Evolutionary conservation across 768 basidiomycete genomes (phyloP), one percentile per base, ranked within the genome.

Genomic region (Amanita phalloides): DNA sequence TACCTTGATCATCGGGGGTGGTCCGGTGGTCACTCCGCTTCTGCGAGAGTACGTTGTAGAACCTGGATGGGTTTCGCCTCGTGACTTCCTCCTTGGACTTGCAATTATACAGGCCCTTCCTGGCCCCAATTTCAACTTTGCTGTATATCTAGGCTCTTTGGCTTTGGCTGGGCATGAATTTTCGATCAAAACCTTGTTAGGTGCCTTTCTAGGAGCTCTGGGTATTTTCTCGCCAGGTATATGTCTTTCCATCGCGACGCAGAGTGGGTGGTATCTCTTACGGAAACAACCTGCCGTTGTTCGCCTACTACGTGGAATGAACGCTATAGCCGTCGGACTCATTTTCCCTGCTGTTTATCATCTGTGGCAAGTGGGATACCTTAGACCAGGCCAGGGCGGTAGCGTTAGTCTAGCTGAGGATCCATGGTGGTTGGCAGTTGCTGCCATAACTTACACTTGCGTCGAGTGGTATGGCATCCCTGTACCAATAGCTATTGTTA

Each of bases 81-180:
- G 76, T 42, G 76, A 80, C 62, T 79, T 80, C 58, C 65, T 80
- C 21, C 64, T 78, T 28, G 76, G 77, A 6, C 66, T 78, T 26
- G 77, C 77, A 20, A 68, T 76, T 44, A 66, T 73, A 45, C 75
- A 72, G 58, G 73, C 71, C 8, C 61, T 73, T 56, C 75, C 75
- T 1, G 78, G 78, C 4, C 78, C 78, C 21, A 77, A 78, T 60
- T 81, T 81, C 63, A 75, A 75, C 64, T 78, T 74, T 53, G 70
- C 72, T 0, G 71, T 74, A 20, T 79, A 74, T 58, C 69, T 81
- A 26, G 78, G 78, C 25, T 68, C 73, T 6, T 65, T 81, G 48
- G 62, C 61, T n/a, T 50, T 61, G 1, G 60, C 59, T 14, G 61
- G 65, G n/a, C 58, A 58, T n/a, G 48, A 53, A 21, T 49, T 60